A percentile compares a stretch with the other conserved stretches of the same genome.
Conservation (phyloP, 495 filamentous ascomycete genomes). For the Hypoxylon perforatum region DNA sequence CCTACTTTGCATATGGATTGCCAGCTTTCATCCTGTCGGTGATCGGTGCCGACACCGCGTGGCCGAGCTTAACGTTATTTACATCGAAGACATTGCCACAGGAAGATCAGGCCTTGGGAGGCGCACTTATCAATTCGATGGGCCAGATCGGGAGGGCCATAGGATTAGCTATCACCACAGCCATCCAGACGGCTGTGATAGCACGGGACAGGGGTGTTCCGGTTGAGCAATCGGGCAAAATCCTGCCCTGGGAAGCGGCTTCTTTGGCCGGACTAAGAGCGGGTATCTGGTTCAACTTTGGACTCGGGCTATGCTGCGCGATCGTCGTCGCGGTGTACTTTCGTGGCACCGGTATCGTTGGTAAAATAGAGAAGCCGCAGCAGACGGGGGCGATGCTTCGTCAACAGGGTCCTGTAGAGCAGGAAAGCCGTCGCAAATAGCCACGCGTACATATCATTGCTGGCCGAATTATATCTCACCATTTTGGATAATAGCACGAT, state of each 20-base stretch:
- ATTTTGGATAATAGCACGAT: constrained; percentile 6
- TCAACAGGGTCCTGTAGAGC: constrained; percentile 12
- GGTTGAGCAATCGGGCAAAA: constrained; percentile 50
- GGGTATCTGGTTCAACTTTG: constrained; percentile 66
- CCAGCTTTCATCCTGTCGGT: constrained; percentile 68
- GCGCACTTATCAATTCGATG: constrained; percentile 69
- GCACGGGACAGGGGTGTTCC: constrained; percentile 51
- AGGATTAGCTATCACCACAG: constrained; percentile 67
- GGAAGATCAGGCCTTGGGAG: constrained; percentile 70
- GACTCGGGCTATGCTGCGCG: constrained; percentile 49
- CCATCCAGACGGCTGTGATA: constrained; percentile 66
- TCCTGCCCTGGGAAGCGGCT: constrained; percentile 52
- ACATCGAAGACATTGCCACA: constrained; percentile 66
- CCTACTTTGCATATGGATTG: constrained; percentile 70
- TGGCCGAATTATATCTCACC: neutral
- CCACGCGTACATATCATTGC: neutral
- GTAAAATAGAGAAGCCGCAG: constrained; percentile 45
- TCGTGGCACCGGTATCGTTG: constrained; percentile 58
- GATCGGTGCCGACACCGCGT: constrained; percentile 68
- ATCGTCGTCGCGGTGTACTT: constrained; percentile 53
- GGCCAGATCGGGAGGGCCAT: constrained; percentile 68
- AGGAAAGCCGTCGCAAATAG: constrained; percentile 17
- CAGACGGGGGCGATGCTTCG: constrained; percentile 2
- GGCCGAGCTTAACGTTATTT: constrained; percentile 68
- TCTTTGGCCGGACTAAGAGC: constrained; percentile 63